phyloP scores from a whole-genome alignment of 441 rosid genomes.

The Syzygium syzygioides region DNA sequence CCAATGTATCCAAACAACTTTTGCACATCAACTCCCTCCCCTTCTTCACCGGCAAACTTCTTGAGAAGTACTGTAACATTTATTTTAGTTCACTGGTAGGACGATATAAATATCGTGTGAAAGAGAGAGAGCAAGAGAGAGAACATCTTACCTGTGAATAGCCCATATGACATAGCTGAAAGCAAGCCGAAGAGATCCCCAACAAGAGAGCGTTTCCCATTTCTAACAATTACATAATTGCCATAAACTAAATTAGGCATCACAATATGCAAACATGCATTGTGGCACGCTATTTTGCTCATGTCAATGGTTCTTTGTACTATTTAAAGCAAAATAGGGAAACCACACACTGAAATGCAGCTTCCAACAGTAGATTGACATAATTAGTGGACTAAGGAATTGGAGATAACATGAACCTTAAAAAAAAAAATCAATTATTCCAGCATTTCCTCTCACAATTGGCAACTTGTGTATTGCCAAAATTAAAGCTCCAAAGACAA shows the following conservation, averaged over 20 bases:
- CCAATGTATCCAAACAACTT: slow-evolving; percentile 97
- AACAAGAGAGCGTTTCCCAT: slow-evolving; percentile 69
- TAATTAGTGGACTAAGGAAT: not conserved
- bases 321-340: not conserved
- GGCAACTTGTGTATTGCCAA: not conserved
- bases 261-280: not conserved
- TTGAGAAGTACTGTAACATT: slow-evolving; percentile 83
- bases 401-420: not conserved
- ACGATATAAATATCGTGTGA: not conserved
- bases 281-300: not conserved
- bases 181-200: slow-evolving; percentile 98
- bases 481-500: not conserved
- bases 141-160: slow-evolving; percentile 69
- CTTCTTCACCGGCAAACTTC: slow-evolving; percentile 95
- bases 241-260: slow-evolving; percentile 19
- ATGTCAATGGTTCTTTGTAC: not conserved
- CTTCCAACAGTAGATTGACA: not conserved
- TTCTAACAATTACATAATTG: slow-evolving; percentile 67
- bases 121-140: not conserved
- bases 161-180: slow-evolving; percentile 89
- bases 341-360: not conserved
- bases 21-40: slow-evolving; percentile 87
- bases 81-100: not conserved
- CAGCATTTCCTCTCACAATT: not conserved
- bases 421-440: not conserved